phyloP scores from a whole-genome alignment of 371 early-diverging fungal genomes.

The Basidiobolus heterosporus region DNA sequence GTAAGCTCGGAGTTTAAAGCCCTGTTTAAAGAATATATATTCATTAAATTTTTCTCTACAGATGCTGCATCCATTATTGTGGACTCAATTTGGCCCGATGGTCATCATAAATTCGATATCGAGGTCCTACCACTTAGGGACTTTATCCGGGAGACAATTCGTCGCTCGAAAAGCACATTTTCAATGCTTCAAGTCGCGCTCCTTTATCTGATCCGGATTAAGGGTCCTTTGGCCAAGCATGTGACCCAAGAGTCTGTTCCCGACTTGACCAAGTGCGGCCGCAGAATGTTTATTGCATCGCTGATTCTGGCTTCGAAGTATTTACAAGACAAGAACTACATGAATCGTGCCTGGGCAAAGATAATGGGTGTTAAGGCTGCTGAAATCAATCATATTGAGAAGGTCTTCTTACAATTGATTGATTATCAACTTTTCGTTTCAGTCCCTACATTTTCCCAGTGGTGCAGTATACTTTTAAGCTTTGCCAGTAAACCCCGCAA shows the following conservation, averaged over 20 bases:
- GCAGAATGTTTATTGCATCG: constrained; percentile 70
- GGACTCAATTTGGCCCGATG: constrained; percentile 34
- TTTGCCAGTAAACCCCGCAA: too few relatives aligned
- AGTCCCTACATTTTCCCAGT: too few relatives aligned
- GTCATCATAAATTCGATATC: constrained; percentile 13
- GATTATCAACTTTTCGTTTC: too few relatives aligned
- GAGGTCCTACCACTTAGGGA: constrained; percentile 41
- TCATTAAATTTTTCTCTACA: constrained; percentile 2
- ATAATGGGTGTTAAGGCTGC: constrained; percentile 46
- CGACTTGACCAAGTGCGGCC: constrained; percentile 41
- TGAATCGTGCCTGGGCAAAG: constrained; percentile 66
- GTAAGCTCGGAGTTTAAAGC: too few relatives aligned
- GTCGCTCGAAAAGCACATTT: constrained; percentile 60
- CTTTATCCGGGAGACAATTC: constrained; percentile 60
- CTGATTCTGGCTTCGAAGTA: constrained; percentile 65
- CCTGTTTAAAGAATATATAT: too few relatives aligned
- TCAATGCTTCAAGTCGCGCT: constrained; percentile 58
- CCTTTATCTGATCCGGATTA: constrained; percentile 42
- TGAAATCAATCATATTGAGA: constrained; percentile 57
- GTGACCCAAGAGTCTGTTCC: not conserved
- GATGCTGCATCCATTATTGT: constrained; percentile 39
- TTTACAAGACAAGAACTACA: constrained; percentile 60
- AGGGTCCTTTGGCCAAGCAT: not conserved
- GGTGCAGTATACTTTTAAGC: too few relatives aligned
- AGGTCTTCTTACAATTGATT: too few relatives aligned